Evolutionary conservation across 257 asterid genomes (phyloP).

Genomic region (Nicotiana knightiana): DNA sequence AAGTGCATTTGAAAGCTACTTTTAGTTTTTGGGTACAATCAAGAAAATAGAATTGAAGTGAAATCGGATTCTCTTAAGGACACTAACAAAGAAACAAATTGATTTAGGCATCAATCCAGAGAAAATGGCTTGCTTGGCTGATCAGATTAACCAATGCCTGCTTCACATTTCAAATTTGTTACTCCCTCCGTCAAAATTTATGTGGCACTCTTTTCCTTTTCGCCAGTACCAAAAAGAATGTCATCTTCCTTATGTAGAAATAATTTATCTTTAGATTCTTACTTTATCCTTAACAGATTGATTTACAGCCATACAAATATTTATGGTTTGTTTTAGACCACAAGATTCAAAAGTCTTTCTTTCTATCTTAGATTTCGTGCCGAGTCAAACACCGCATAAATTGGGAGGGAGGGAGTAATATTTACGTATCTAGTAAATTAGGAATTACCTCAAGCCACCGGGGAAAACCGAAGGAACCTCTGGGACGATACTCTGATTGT

Average conservation of each 20-base stretch:
- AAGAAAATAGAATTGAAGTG: neutral
- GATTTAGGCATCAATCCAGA: neutral
- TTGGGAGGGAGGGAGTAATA: too few species aligned
- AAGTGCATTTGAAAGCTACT: neutral
- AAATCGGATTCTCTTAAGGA: neutral
- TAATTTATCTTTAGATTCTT: too few species aligned
- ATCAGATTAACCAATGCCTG: neutral
- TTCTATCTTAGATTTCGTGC: too few species aligned
- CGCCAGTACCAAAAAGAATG: too few species aligned
- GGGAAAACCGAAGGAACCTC: conserved; percentile 82
- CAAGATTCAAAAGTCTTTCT: too few species aligned
- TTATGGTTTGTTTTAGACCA: too few species aligned
- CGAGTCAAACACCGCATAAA: too few species aligned
- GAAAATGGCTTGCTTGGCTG: neutral
- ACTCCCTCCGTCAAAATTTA: too few species aligned
- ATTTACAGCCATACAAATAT: too few species aligned
- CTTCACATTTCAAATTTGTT: neutral
- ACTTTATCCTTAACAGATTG: too few species aligned
- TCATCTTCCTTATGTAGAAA: too few species aligned
- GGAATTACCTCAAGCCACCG: conserved; percentile 87
- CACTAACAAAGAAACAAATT: neutral
- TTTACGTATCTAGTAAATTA: neutral
- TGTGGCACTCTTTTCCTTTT: too few species aligned
- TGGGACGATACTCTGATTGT: conserved; percentile 48
- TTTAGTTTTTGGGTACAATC: neutral